phyloP scores from a whole-genome alignment of 2,329 filamentous ascomycete genomes.

The Aureobasidium sp. region DNA sequence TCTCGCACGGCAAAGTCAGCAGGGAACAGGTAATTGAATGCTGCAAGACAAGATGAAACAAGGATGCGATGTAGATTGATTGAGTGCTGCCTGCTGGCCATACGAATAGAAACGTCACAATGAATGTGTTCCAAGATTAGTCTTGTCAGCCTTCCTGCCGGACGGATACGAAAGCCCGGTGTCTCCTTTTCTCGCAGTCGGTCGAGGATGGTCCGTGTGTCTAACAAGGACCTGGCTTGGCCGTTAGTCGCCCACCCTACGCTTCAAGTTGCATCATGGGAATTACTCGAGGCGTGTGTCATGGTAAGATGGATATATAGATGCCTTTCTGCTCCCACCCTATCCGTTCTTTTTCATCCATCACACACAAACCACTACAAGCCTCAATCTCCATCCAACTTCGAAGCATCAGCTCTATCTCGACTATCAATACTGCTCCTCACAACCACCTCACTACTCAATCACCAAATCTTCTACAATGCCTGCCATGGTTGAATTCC shows the following conservation, averaged over 20 bases:
- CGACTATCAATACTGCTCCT: neutral
- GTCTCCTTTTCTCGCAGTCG: slow-evolving; percentile 13
- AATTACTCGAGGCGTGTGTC: slow-evolving; percentile 12
- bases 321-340: slow-evolving; percentile 13
- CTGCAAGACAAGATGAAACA: slow-evolving; percentile 14
- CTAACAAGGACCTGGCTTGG: slow-evolving; percentile 1
- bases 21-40: slow-evolving; percentile 9
- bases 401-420: neutral
- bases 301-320: slow-evolving; percentile 10
- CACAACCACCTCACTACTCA: neutral
- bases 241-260: slow-evolving; percentile 10
- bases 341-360: neutral
- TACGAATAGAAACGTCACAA: slow-evolving; percentile 12
- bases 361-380: neutral
- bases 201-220: neutral
- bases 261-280: slow-evolving; percentile 18
- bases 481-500: slow-evolving; percentile 36
- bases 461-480: slow-evolving; percentile 26
- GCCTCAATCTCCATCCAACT: neutral
- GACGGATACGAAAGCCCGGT: slow-evolving; percentile 13
- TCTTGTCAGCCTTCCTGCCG: slow-evolving; percentile 16
- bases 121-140: slow-evolving; percentile 14
- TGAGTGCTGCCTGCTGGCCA: slow-evolving; percentile 8
- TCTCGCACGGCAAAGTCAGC: slow-evolving; percentile 5
- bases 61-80: slow-evolving; percentile 9